Evolutionary conservation across 2,329 filamentous ascomycete genomes (phyloP), one percentile per base, ranked within the genome.

Genomic region (Plenodomus tracheiphilus): DNA sequence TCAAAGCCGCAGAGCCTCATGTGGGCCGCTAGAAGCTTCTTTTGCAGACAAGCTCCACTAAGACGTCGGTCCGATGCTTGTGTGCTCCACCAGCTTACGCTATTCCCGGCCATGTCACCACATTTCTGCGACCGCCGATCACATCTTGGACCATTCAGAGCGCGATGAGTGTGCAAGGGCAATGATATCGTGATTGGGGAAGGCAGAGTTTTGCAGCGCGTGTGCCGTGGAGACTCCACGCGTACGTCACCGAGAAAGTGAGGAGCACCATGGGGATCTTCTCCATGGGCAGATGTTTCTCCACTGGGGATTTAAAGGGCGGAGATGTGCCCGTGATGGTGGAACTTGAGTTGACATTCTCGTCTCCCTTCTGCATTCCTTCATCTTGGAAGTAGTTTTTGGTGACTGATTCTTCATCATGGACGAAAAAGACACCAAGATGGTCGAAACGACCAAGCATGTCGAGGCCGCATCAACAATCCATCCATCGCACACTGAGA

Each of bases 11-110:
- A 64, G 61, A 66, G 61, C 60, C 59, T 49, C 61, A 64, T 54
- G 62, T 63, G 62, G 61, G 56, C 46, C 57, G 47, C 61, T 65
- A 66, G 59, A 66, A 62, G 61, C 64, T 64, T 66, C 56, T 32
- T 53, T 61, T 60, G 51, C 62, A 62, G 46, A 49, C 51, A 63
- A 63, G 59, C 61, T 61, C 56, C 59, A 62, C 56, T 51, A 63
- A 64, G 59, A 50, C 38, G 44, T 53, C 50, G 54, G 52, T 34
- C 56, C 55, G 48, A 51, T 56, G 59, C 61, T 61, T 64, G 51
- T 54, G 32, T 42, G 41, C 51, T 48, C 57, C 59, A 59, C 59
- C 42, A 39, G 36, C 38, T 56, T 56, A 52, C 47, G 39, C 48
- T 59, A 35, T 45, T 56, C 53, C 47, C 11, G 50, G 48, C 32